Evolutionary conservation across 768 basidiomycete species (phyloP).

Genomic region (Rhizopogon vesiculosus): DNA sequence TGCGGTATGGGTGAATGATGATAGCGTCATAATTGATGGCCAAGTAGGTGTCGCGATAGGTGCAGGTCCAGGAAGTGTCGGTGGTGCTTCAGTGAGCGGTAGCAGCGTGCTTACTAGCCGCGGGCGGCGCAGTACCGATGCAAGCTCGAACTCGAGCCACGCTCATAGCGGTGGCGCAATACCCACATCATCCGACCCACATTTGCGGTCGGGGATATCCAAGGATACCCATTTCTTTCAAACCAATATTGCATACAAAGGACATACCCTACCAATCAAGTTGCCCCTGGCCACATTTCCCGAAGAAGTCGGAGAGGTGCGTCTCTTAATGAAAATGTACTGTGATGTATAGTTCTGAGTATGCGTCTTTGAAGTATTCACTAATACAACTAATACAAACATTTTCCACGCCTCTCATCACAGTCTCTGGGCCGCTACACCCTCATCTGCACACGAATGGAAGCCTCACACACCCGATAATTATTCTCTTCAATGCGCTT

Average conservation of each 20-base stretch:
- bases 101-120: slow-evolving; percentile 41
- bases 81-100: slow-evolving; percentile 23
- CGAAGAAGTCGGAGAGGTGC: slow-evolving; percentile 95
- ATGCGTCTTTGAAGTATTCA: slow-evolving; percentile 61
- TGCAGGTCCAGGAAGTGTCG: slow-evolving; percentile 40
- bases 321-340: slow-evolving; percentile 24
- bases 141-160: slow-evolving; percentile 68
- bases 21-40: slow-evolving; percentile 48
- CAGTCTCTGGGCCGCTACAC: slow-evolving; percentile 70
- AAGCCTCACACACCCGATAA: slow-evolving; percentile 86
- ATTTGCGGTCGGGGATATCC: slow-evolving; percentile 42
- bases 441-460: slow-evolving; percentile 95
- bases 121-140: slow-evolving; percentile 65
- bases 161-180: slow-evolving; percentile 30
- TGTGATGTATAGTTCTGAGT: slow-evolving; percentile 7
- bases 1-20: slow-evolving; percentile 82
- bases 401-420: slow-evolving; percentile 59
- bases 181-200: slow-evolving; percentile 42
- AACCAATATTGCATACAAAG: slow-evolving; percentile 79
- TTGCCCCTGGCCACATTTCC: slow-evolving; percentile 87
- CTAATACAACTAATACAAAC: slow-evolving; percentile 85
- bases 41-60: slow-evolving; percentile 34
- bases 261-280: slow-evolving; percentile 82
- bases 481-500: slow-evolving; percentile 93
- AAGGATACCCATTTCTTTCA: slow-evolving; percentile 96